phyloP scores from a whole-genome alignment of 2,329 filamentous ascomycete genomes.

The Fusarium coicis region DNA sequence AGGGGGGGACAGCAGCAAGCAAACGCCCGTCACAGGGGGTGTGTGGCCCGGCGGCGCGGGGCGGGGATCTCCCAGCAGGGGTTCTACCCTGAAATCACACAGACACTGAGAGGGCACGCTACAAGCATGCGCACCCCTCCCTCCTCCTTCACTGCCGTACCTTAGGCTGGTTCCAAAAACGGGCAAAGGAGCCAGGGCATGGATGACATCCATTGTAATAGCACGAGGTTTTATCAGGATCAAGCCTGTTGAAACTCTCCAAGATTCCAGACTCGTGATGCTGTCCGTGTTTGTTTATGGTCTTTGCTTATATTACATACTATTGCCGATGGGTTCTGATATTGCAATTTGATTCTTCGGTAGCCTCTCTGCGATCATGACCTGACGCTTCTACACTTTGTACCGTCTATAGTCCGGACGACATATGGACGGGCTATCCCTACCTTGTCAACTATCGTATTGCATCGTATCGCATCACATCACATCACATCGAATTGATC shows the following conservation, averaged over 20 bases:
- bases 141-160: conserved; percentile 15
- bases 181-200: conserved; percentile 1
- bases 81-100: conserved; percentile 9
- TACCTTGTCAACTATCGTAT: conserved; percentile 15
- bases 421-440: conserved; percentile 28
- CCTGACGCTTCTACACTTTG: conserved; percentile 2
- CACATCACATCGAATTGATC: not conserved
- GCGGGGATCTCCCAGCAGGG: conserved; percentile 31
- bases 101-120: not conserved
- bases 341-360: not conserved
- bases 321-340: conserved; percentile 13
- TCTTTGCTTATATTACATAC: conserved; percentile 13
- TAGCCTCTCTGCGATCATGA: not conserved
- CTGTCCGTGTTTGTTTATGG: conserved; percentile 19
- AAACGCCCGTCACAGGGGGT: conserved; percentile 25
- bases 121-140: not conserved
- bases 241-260: conserved; percentile 18
- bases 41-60: conserved; percentile 17
- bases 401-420: conserved; percentile 12
- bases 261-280: not conserved
- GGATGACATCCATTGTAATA: conserved; percentile 2
- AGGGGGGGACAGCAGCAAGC: conserved; percentile 23
- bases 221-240: conserved; percentile 26
- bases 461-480: conserved; percentile 2
- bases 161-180: conserved; percentile 11